Conservation (phyloP, 208 protist species). For the Wallacemonas sp. region DNA sequence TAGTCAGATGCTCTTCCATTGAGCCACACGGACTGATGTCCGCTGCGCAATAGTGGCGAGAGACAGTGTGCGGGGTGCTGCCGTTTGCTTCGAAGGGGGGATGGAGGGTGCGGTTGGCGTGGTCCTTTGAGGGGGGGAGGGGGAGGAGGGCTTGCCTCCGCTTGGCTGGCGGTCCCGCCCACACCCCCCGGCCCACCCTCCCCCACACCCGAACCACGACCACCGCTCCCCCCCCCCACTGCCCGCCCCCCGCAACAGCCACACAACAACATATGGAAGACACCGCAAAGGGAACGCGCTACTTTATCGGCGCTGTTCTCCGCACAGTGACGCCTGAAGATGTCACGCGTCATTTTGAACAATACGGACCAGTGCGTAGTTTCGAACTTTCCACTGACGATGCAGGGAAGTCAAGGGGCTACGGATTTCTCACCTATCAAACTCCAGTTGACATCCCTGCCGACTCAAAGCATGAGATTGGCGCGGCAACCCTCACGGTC, state of each 20-base stretch:
- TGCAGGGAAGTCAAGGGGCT: constrained; percentile 54
- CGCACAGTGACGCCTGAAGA: constrained; percentile 40
- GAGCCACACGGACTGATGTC: constrained; percentile 74
- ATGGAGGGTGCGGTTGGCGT: no score
- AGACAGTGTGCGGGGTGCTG: no score
- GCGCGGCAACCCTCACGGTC: constrained; percentile 3
- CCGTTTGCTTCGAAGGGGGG: no score
- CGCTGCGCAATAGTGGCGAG: not conserved
- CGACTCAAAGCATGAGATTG: not conserved
- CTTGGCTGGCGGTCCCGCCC: not conserved
- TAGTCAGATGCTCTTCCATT: constrained; percentile 92
- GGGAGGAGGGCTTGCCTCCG: not conserved
- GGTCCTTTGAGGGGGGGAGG: no score
- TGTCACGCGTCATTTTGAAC: constrained; percentile 46
- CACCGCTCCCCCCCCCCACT: not conserved
- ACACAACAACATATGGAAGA: not conserved
- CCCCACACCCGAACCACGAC: not conserved
- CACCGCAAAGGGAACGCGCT: constrained; percentile 11
- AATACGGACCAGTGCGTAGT: constrained; percentile 28
- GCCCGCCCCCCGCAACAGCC: not conserved
- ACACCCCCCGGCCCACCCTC: not conserved
- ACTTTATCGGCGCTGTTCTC: constrained; percentile 59
- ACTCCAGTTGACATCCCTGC: not conserved
- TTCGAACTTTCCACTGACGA: constrained; percentile 40
- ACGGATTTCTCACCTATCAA: constrained; percentile 57